Evolutionary conservation across 2,329 filamentous ascomycete genomes (phyloP).

Genomic region (Tolypocladium sp.): DNA sequence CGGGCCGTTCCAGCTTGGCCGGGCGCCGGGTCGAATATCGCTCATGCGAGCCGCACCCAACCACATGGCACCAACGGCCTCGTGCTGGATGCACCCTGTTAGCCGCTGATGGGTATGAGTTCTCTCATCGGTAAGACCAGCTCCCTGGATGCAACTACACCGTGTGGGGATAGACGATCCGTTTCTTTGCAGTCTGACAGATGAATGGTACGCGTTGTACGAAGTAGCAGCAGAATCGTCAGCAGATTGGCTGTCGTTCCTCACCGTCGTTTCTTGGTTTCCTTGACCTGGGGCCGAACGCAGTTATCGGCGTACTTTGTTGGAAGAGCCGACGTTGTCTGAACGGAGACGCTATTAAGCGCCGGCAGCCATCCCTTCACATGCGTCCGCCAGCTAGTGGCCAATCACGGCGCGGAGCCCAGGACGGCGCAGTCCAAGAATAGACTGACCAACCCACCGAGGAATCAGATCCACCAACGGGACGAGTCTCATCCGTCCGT

Average conservation of each 20-base stretch:
- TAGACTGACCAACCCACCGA: not conserved
- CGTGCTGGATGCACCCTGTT: too few species aligned
- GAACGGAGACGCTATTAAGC: slow-evolving; percentile 4
- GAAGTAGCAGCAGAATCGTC: not conserved
- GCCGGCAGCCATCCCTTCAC: slow-evolving; percentile 1
- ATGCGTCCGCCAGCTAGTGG: not conserved
- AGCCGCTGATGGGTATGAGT: too few species aligned
- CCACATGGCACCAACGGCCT: not conserved
- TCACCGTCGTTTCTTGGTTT: too few species aligned
- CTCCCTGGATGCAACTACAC: not conserved
- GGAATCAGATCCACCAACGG: not conserved
- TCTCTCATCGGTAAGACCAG: not conserved
- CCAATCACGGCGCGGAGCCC: slow-evolving; percentile 2
- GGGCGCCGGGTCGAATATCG: not conserved
- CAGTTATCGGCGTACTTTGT: not conserved
- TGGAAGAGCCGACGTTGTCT: not conserved
- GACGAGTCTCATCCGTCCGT: not conserved
- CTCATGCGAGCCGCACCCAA: not conserved
- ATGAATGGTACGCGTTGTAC: not conserved
- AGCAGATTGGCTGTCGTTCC: not conserved
- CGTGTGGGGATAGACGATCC: not conserved
- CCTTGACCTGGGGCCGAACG: not conserved
- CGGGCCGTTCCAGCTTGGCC: not conserved
- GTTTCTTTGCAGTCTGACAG: not conserved
- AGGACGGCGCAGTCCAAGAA: not conserved